Evolutionary conservation across 1,139 yeast species (phyloP), one percentile per base, ranked within the genome.

Genomic region (Saccharomyces hybrid): DNA sequence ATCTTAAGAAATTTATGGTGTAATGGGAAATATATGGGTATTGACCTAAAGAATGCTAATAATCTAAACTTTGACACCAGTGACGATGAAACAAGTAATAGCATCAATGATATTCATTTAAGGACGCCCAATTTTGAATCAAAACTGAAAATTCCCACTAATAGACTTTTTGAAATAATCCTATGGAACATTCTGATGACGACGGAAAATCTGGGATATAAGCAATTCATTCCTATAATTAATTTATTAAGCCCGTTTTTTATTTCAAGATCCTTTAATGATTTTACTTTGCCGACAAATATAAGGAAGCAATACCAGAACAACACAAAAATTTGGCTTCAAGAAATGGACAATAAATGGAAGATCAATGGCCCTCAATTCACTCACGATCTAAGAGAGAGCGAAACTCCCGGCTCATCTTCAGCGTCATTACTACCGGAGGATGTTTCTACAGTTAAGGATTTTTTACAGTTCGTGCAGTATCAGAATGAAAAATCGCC

Each of bases 181-280:
- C 50, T 70, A 27, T 52, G 68, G 23, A 61, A 58, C 34, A 57
- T 62, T 53, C 54, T 69, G 16, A 47, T 70, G 30, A 49, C 63
- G 48, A 60, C 67, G 7, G 54, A 63, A 28, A 68, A 69, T 51
- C 44, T 69, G 11, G 73, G 73, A 0, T 58, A 64, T 27, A 34
- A 57, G 2, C 60, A 66, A 14, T 66, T 68, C 34, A 61, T 65
- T 13, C 64, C 70, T 2, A 57, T 70, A 27, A 46, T 69, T 26
- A 64, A 65, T 52, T 52, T 66, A 44, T 53, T 65, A 7, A 60
- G 67, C 44, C 71, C 70, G 6, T 68, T 63, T 57, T 69, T 63
- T 53, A 69, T 69, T 11, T 70, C 73, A 2, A 60, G 73, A 50
- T 68, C 72, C 0, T 69, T 66, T 52, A 69, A 68, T 53, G 63